Conservation (phyloP, 2,329 filamentous ascomycete species). For the Ascochyta fabae region DNA sequence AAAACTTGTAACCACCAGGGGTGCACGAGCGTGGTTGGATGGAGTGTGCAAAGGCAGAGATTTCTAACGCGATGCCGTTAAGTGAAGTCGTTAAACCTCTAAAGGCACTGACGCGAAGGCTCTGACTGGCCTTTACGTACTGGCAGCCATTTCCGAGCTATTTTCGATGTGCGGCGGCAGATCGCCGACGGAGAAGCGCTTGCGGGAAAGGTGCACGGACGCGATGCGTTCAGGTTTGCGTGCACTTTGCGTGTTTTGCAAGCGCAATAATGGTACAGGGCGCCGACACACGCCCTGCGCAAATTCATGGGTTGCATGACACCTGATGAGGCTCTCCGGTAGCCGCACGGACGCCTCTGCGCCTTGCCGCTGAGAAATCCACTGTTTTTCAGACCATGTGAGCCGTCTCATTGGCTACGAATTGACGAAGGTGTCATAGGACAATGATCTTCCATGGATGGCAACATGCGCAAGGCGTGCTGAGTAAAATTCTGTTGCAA, state of each 20-base stretch:
- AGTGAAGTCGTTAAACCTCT: slow-evolving; percentile 21
- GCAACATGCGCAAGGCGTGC: slow-evolving; percentile 16
- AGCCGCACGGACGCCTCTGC: slow-evolving; percentile 7
- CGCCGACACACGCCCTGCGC: slow-evolving; percentile 3
- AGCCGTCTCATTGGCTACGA: slow-evolving; percentile 5
- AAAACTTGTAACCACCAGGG: slow-evolving; percentile 14
- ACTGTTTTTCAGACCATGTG: slow-evolving; percentile 8
- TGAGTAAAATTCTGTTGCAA: slow-evolving; percentile 18
- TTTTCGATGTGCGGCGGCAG: slow-evolving; percentile 6
- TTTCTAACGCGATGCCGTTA: slow-evolving; percentile 22
- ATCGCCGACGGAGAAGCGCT: slow-evolving; percentile 21
- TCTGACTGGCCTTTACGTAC: slow-evolving; percentile 20
- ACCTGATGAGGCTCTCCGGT: slow-evolving; percentile 15
- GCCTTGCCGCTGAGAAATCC: slow-evolving; percentile 18
- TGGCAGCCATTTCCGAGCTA: slow-evolving; percentile 4
- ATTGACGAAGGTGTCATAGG: slow-evolving; percentile 13
- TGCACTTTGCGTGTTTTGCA: background rate
- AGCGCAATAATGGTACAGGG: background rate
- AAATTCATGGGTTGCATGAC: slow-evolving; percentile 8
- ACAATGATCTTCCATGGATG: slow-evolving; percentile 10
- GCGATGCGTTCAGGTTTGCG: background rate
- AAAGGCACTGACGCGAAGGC: slow-evolving; percentile 7
- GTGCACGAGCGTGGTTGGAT: slow-evolving; percentile 3
- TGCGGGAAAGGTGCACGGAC: slow-evolving; percentile 18
- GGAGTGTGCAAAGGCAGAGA: slow-evolving; percentile 1